Base-by-base conservation (phyloP, 305 asterid species). In the Fraxinus sp. region DNA sequence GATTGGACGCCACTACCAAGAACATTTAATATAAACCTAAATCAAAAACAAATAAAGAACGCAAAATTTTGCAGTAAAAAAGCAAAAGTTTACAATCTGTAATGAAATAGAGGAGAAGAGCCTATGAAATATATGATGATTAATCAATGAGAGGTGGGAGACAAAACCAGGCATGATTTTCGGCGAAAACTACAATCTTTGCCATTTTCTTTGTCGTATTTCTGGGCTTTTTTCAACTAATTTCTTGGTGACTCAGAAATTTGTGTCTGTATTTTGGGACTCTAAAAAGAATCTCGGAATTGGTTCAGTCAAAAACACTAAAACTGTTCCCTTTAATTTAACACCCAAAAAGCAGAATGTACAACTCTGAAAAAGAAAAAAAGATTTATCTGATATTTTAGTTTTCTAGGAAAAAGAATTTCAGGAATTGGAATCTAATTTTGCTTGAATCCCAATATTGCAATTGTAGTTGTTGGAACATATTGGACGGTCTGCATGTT, bases 281-380 rank as follows among this genome's bases (percentile, higher is more conserved):
- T 86, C 89, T 86, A 71, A 62, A 80, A 81, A 89, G 94, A 90
- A 92, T 92, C 96, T 89, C 82, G 90, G 88, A 88, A 87, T 85
- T 87, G 85, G 59, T 87, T 86, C 92, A 81, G 80, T 86, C 86
- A 73, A 86, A 36, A 84, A 81, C 80, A 78, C 79, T 59, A 86
- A 37, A 84, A 81, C 80, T 78, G 83, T 84, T 83, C 77, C 82
- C 84, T 77, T 64, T 59, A 20, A 82, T 8, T 83, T 84, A 84
- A 37, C 22, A 46, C 81, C 83, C 26, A 0, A 70, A 80, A 83
- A 43, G 30, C 46, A 43, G 30, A 52, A 28, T 77, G 20, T 26
- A 72, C 9, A 73, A 64, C 46, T 9, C 43, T 10, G 28, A 22
- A 37, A n/a, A 3, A 22, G 41, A 3, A 18, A 59, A 28, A 28